Evolutionary conservation across 2,329 filamentous ascomycete genomes (phyloP).

Genomic region (Epichloe hybrida): DNA sequence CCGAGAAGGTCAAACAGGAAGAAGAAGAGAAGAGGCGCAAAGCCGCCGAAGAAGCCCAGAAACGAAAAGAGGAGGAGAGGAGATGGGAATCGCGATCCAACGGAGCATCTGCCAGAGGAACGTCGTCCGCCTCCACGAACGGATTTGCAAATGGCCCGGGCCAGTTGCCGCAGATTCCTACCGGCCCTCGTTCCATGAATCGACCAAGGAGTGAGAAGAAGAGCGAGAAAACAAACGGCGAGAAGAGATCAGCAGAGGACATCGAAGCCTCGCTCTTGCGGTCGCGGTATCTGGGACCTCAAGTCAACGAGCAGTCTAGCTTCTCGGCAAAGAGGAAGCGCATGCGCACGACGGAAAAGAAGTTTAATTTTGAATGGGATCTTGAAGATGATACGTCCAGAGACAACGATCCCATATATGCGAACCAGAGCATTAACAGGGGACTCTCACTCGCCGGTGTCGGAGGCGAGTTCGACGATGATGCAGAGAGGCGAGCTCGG

Average conservation of each 20-base stretch:
- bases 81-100: conserved; percentile 20
- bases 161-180: conserved; percentile 36
- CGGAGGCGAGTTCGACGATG: conserved; percentile 37
- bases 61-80: conserved; percentile 51
- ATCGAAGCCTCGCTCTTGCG: conserved; percentile 63
- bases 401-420: conserved; percentile 63
- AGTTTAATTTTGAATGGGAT: conserved; percentile 99
- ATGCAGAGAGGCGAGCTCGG: conserved; percentile 38
- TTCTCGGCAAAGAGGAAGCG: conserved; percentile 96
- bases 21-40: conserved; percentile 42
- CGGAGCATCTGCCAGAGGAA: conserved; percentile 4
- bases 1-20: conserved; percentile 64
- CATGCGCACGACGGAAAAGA: conserved; percentile 81
- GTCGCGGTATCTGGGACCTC: conserved; percentile 81
- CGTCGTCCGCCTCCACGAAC: conserved; percentile 11
- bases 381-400: conserved; percentile 70
- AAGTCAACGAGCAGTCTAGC: conserved; percentile 66
- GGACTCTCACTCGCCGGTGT: conserved; percentile 32
- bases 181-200: conserved; percentile 55
- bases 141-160: conserved; percentile 12
- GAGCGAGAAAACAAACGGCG: conserved; percentile 21
- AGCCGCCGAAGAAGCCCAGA: conserved; percentile 48
- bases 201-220: conserved; percentile 28
- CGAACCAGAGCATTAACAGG: conserved; percentile 17
- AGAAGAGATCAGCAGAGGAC: conserved; percentile 38